phyloP scores from a whole-genome alignment of 2,329 filamentous ascomycete species.

The Neonectria sp. region DNA sequence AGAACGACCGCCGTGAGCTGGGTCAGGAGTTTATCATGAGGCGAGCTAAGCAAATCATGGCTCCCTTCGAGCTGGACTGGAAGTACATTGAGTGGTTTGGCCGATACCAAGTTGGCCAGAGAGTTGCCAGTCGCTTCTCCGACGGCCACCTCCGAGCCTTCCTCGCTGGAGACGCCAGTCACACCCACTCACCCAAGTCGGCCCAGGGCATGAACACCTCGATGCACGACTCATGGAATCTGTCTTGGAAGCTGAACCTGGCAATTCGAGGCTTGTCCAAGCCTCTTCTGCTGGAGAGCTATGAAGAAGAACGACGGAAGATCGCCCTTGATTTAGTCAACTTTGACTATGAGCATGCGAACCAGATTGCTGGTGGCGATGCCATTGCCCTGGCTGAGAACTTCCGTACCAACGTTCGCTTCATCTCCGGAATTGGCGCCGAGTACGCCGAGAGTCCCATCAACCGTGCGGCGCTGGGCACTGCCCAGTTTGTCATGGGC shows the following conservation, averaged over 20 bases:
- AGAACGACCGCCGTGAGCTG: conserved; percentile 57
- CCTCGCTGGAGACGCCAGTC: conserved; percentile 78
- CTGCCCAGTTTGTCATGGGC: conserved; percentile 60
- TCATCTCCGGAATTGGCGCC: conserved; percentile 81
- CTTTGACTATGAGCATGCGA: conserved; percentile 72
- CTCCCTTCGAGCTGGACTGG: conserved; percentile 71
- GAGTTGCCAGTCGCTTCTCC: conserved; percentile 79
- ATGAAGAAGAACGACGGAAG: conserved; percentile 75
- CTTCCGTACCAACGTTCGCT: conserved; percentile 79
- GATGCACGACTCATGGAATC: conserved; percentile 74
- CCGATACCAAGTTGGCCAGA: conserved; percentile 79
- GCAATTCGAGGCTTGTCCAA: conserved; percentile 70
- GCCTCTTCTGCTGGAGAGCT: conserved; percentile 70
- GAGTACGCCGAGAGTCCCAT: conserved; percentile 69
- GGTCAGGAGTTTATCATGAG: conserved; percentile 80
- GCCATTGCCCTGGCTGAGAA: conserved; percentile 75
- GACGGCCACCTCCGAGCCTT: conserved; percentile 75
- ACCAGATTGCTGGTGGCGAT: conserved; percentile 74
- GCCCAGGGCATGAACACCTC: conserved; percentile 78
- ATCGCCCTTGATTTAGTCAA: conserved; percentile 72
- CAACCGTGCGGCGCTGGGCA: conserved; percentile 58
- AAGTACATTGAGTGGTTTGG: conserved; percentile 79
- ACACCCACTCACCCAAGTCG: conserved; percentile 81
- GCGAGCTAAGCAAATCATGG: conserved; percentile 73
- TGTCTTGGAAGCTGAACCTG: conserved; percentile 68